A percentile compares a stretch with the other conserved stretches of the same genome.
Evolutionary conservation across 768 basidiomycete genomes (phyloP).

Genomic region (Xerocomus potaroensis): DNA sequence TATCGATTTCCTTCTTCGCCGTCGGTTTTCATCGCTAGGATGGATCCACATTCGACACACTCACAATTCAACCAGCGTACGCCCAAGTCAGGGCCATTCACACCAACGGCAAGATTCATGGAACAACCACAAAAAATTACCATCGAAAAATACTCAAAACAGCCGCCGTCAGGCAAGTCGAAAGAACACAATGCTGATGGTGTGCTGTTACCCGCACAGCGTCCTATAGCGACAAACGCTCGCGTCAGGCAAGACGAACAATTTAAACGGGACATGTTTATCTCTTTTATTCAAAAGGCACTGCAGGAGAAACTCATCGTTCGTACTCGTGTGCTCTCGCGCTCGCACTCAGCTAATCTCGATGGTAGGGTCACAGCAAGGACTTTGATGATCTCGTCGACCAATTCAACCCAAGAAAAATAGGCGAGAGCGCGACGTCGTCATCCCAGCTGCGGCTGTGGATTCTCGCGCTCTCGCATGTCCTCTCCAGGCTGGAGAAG

Average conservation of each 20-base stretch:
- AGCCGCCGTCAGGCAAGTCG: slow-evolving; percentile 29
- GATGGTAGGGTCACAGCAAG: slow-evolving; percentile 59
- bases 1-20: background rate
- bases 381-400: slow-evolving; percentile 86
- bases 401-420: slow-evolving; percentile 66
- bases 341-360: slow-evolving; percentile 11
- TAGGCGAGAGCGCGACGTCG: slow-evolving; percentile 29
- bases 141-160: slow-evolving; percentile 43
- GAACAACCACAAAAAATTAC: slow-evolving; percentile 39
- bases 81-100: slow-evolving; percentile 61
- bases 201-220: slow-evolving; percentile 20
- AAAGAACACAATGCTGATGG: slow-evolving; percentile 8
- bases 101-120: slow-evolving; percentile 43
- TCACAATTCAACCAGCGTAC: slow-evolving; percentile 73
- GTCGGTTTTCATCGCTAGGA: slow-evolving; percentile 24
- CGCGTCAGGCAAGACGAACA: slow-evolving; percentile 74
- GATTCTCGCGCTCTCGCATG: slow-evolving; percentile 86
- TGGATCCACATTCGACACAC: slow-evolving; percentile 75
- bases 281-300: slow-evolving; percentile 78
- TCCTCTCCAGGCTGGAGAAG: slow-evolving; percentile 85
- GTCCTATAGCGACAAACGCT: slow-evolving; percentile 77
- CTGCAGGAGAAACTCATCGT: slow-evolving; percentile 71
- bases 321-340: slow-evolving; percentile 25
- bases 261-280: slow-evolving; percentile 77
- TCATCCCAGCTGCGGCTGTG: slow-evolving; percentile 65